Conservation (phyloP, 2,329 filamentous ascomycete species). For the Ascochyta clinopodiicola region DNA sequence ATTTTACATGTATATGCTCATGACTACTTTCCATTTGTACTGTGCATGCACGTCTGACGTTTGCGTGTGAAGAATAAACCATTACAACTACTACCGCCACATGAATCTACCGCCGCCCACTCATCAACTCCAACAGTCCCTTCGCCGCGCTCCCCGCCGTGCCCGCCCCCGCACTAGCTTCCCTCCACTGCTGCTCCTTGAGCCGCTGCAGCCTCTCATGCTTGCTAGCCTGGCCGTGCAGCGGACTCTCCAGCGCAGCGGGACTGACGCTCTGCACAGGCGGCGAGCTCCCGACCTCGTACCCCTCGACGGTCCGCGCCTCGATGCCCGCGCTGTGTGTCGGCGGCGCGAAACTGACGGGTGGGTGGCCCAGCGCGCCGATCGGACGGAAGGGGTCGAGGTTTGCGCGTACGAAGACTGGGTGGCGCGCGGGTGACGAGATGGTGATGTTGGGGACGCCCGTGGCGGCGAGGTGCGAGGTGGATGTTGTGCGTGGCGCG, state of each 20-base stretch:
- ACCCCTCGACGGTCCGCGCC: constrained; percentile 44
- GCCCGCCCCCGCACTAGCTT: constrained; percentile 49
- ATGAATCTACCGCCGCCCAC: constrained; percentile 25
- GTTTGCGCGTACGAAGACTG: constrained; percentile 38
- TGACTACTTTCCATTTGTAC: background rate
- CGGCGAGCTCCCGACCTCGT: constrained; percentile 41
- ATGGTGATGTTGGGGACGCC: constrained; percentile 39
- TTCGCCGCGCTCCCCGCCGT: constrained; percentile 58
- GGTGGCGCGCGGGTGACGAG: constrained; percentile 34
- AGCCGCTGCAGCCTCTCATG: constrained; percentile 33
- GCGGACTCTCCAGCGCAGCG: constrained; percentile 1
- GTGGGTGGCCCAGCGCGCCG: constrained; percentile 45
- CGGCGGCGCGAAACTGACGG: constrained; percentile 45
- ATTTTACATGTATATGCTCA: background rate
- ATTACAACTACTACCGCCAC: background rate
- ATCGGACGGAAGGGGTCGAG: constrained; percentile 42
- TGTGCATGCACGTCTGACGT: background rate
- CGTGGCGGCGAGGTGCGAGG: background rate
- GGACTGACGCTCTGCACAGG: constrained; percentile 16
- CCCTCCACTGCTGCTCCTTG: constrained; percentile 38
- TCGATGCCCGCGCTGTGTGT: constrained; percentile 41
- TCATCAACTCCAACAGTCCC: constrained; percentile 59
- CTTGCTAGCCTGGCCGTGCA: constrained; percentile 21
- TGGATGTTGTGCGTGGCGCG: constrained; percentile 14
- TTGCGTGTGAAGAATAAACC: background rate